Base-by-base conservation (phyloP, 768 basidiomycete genomes). In the Hemileccinum impolitum region DNA sequence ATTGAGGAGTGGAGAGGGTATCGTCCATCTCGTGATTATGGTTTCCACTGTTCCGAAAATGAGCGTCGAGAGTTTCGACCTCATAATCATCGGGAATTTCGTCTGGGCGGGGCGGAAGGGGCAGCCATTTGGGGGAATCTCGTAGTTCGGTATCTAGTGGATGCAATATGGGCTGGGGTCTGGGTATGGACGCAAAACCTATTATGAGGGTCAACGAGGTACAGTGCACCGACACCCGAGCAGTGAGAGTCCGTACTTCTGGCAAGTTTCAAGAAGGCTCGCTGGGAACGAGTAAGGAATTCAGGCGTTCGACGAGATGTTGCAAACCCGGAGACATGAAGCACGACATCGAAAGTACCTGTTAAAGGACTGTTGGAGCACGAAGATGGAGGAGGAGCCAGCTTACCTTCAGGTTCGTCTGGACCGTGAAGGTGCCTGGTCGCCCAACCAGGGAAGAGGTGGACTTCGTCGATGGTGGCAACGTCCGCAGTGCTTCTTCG, bases 361-460 rank as follows among this genome's bases (percentile, higher is more conserved):
- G 47, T 12, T 37, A 15, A 30, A 51, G 35, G 10, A 9, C 1
- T 2, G 10, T 53, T 31, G 31, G 35, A 18, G 48, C 12, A 25
- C 8, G 12, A 14, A 15, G 19, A 32, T 18, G 4, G 13, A 37
- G 39, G 4, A 36, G 5, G 15, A 15, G 23, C 23, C 13, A 15
- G 17, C 59, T 34, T 17, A 70, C 67, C 54, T 42, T 66, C 70
- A 59, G 58, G 63, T 48, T 60, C 40, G 43, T 48, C 36, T 58
- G 47, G 17, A 36, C 53, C 15, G 14, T 54, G 65, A 59, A 79
- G 81, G 25, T 78, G 68, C 44, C 79, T 72, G 6, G 78, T 75
- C 3, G 89, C 90, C 87, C 89, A 93, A 2, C 90, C 88, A 5
- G 90, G 90, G 67, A 92, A 91, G 19, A 90, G 60, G 15, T 75